Evolutionary conservation across 257 asterid genomes (phyloP).

Genomic region (Salvia rosmarinus): DNA sequence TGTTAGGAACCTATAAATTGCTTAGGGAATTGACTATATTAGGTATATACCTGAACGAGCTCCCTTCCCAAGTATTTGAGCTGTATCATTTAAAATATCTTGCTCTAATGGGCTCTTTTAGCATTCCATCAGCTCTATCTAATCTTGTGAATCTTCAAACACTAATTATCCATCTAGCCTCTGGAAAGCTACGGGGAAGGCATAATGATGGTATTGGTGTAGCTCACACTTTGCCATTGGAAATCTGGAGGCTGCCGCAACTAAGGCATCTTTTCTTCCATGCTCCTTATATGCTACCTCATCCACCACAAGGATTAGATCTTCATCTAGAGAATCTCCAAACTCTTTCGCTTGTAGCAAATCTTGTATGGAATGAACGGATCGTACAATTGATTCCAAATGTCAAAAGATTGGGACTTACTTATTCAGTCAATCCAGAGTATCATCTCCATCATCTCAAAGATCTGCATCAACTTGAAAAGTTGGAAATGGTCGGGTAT

Average conservation of each 20-base stretch:
- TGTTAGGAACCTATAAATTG: neutral
- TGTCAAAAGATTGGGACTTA: slow-evolving; percentile 1
- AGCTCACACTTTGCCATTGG: neutral
- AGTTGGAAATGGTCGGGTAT: neutral
- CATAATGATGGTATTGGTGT: neutral
- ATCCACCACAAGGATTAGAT: neutral
- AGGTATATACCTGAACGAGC: neutral
- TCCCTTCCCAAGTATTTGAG: neutral
- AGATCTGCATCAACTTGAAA: neutral
- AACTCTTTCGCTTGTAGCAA: neutral
- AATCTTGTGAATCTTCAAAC: slow-evolving; percentile 9
- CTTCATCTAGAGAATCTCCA: neutral
- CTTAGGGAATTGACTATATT: neutral
- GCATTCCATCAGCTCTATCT: neutral
- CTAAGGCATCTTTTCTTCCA: slow-evolving; percentile 7
- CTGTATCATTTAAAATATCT: neutral
- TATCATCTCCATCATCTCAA: neutral
- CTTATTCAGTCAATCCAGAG: neutral
- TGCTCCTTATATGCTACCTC: neutral
- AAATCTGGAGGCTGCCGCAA: neutral
- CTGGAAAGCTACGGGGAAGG: neutral
- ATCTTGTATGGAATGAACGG: neutral
- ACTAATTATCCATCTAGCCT: neutral
- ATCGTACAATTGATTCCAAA: neutral
- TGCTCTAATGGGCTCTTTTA: neutral